A percentile compares a stretch with the other conserved stretches of the same genome.
Evolutionary conservation across 2,329 filamentous ascomycete genomes (phyloP).

Genomic region (Fusarium ramigenum): DNA sequence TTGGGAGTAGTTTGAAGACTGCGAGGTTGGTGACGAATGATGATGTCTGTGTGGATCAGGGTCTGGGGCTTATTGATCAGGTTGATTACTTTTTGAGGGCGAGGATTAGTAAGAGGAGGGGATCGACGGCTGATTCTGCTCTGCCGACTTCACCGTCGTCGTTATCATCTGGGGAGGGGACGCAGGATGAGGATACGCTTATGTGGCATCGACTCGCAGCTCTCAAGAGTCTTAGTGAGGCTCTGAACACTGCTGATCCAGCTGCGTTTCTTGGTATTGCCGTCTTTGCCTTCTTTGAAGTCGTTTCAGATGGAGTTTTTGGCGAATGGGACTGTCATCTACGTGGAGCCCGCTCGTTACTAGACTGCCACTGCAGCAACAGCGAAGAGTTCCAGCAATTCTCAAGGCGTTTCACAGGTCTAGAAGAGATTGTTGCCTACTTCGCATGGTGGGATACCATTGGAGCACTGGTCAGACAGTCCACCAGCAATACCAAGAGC

Average conservation of each 20-base stretch:
- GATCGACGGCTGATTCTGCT: neutral
- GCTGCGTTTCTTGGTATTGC: slow-evolving; percentile 55
- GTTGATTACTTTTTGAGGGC: slow-evolving; percentile 42
- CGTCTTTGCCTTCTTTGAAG: slow-evolving; percentile 55
- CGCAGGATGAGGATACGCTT: neutral
- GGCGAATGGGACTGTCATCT: slow-evolving; percentile 52
- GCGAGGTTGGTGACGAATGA: neutral
- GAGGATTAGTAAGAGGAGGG: slow-evolving; percentile 28
- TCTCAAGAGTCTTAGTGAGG: slow-evolving; percentile 50
- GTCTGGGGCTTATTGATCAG: slow-evolving; percentile 38
- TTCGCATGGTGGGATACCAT: slow-evolving; percentile 54
- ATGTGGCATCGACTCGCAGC: slow-evolving; percentile 46
- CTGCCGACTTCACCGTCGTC: neutral
- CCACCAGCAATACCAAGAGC: neutral
- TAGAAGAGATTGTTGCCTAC: slow-evolving; percentile 51
- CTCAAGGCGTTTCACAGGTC: slow-evolving; percentile 46
- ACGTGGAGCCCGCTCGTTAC: slow-evolving; percentile 51
- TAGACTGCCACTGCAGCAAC: slow-evolving; percentile 52
- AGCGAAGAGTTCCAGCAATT: slow-evolving; percentile 48
- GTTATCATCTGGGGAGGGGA: accelerated
- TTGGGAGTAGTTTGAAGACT: slow-evolving; percentile 41
- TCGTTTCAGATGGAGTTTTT: slow-evolving; percentile 53
- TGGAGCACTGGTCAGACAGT: slow-evolving; percentile 39
- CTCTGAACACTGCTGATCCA: slow-evolving; percentile 51
- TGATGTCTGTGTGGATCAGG: slow-evolving; percentile 14